Percentiles rank a stretch among this genome's conserved stretches.
Evolutionary conservation across 129 eudicot species (phyloP).

Genomic region (Artemisia argyi): DNA sequence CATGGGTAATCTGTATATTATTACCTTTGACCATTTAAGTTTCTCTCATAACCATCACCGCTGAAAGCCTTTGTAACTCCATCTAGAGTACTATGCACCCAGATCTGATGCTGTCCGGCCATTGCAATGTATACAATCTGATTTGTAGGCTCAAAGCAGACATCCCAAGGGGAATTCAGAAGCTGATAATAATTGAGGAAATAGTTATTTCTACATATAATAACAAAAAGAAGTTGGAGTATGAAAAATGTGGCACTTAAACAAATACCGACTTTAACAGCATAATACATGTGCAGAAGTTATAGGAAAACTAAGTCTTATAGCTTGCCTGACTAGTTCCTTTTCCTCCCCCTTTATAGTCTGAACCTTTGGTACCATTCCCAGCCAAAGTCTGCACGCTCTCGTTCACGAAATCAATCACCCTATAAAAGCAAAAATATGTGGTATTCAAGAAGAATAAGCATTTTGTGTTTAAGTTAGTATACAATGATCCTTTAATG

Average conservation of each 20-base stretch:
- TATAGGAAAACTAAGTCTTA: background rate
- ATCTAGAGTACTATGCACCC: slow-evolving; percentile 68
- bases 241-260: background rate
- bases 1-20: background rate
- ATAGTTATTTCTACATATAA: no score
- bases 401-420: slow-evolving; percentile 92
- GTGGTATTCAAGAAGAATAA: slow-evolving; percentile 8
- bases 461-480: background rate
- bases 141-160: slow-evolving; percentile 80
- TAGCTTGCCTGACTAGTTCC: slow-evolving; percentile 81
- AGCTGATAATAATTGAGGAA: slow-evolving; percentile 58
- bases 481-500: background rate
- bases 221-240: background rate
- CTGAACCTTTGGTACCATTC: slow-evolving; percentile 97
- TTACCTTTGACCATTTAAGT: slow-evolving; percentile 91
- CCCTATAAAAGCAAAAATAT: slow-evolving; percentile 50
- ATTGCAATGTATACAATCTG: slow-evolving; percentile 89
- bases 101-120: slow-evolving; percentile 99
- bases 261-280: background rate
- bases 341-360: slow-evolving; percentile 82
- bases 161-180: slow-evolving; percentile 99
- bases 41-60: slow-evolving; percentile 97
- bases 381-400: slow-evolving; percentile 87
- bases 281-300: background rate
- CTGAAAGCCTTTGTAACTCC: slow-evolving; percentile 84